Base-by-base conservation (phyloP, 2,329 filamentous ascomycete genomes). In the Sporothrix schenckii region DNA sequence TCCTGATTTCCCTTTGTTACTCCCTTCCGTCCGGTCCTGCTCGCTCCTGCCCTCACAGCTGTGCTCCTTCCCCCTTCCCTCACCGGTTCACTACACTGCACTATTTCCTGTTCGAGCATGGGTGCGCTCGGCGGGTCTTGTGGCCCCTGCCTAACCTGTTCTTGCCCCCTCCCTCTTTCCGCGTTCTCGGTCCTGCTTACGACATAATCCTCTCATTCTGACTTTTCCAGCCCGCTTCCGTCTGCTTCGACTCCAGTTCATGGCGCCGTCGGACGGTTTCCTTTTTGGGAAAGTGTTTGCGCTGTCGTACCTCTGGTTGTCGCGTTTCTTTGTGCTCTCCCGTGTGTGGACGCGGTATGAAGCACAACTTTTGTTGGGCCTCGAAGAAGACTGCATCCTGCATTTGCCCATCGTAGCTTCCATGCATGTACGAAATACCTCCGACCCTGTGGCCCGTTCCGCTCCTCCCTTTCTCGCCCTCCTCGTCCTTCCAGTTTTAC, bases 221-320 rank as follows among this genome's bases (percentile, higher is more conserved):
- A 5, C 13, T 69, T 69, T 4, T 39, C 21, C 6, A 34, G 34
- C 34, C 44, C 30, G 19, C 27, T 53, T 13, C 16, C 11, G n/a
- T 24, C 39, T 47, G 58, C 21, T 39, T 58, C 21, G 11, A 21
- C 16, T n/a, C 54, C 54, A 49, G 47, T 11, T 14, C 53, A 24
- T 16, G 34, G 27, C 41, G 41, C 27, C 47, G 9, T 54, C 63
- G 30, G 30, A 13, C 49, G 9, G 11, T 14, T 47, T 63, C 67
- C 56, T 47, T n/a, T 10, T 27, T 63, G 47, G 56, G 56, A 7
- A 14, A 61, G 44, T 41, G 56, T 30, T 44, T 61, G 24, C 56
- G 56, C n/a, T 14, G 21, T 3, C 13, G 10, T 24, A 41, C 4
- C 10, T 24, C n/a, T 41, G 3, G n/a, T 24, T 44, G 56, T 39